Conservation (phyloP, 805 yeast species). For the Scheffersomyces ergatensis region DNA sequence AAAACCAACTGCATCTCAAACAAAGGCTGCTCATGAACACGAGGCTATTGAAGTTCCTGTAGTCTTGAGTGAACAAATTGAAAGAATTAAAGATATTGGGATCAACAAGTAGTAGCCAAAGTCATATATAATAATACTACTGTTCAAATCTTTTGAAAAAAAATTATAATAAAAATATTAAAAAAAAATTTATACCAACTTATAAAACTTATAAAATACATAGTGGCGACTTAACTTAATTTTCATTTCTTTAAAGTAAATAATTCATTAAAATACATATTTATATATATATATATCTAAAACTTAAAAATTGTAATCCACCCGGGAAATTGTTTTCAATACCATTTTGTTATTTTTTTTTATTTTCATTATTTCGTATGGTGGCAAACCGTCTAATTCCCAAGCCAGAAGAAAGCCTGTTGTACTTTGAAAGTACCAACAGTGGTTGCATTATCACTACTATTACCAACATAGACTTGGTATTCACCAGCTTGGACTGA, state of each 20-base stretch:
- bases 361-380: background rate
- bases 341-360: background rate
- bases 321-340: too few relatives aligned
- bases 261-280: too few relatives aligned
- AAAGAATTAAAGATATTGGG: slow-evolving; percentile 33
- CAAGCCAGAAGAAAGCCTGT: slow-evolving; percentile 10
- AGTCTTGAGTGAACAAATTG: slow-evolving; percentile 41
- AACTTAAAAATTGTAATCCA: too few relatives aligned
- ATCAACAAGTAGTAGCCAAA: slow-evolving; percentile 13
- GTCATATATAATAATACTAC: too few relatives aligned
- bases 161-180: too few relatives aligned
- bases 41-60: slow-evolving; percentile 53
- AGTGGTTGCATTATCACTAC: slow-evolving; percentile 13
- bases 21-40: slow-evolving; percentile 28
- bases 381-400: slow-evolving; percentile 4
- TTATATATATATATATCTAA: too few relatives aligned
- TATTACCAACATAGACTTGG: slow-evolving; percentile 22
- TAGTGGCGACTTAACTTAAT: too few relatives aligned
- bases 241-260: too few relatives aligned
- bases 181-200: too few relatives aligned
- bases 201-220: too few relatives aligned
- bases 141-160: too few relatives aligned
- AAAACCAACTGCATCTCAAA: slow-evolving; percentile 4
- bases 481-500: slow-evolving; percentile 20
- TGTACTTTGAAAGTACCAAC: slow-evolving; percentile 12